Percentiles rank a stretch among this genome's conserved stretches.
phyloP scores from a whole-genome alignment of 1,139 yeast species.

The Yamadazyma buinensis region DNA sequence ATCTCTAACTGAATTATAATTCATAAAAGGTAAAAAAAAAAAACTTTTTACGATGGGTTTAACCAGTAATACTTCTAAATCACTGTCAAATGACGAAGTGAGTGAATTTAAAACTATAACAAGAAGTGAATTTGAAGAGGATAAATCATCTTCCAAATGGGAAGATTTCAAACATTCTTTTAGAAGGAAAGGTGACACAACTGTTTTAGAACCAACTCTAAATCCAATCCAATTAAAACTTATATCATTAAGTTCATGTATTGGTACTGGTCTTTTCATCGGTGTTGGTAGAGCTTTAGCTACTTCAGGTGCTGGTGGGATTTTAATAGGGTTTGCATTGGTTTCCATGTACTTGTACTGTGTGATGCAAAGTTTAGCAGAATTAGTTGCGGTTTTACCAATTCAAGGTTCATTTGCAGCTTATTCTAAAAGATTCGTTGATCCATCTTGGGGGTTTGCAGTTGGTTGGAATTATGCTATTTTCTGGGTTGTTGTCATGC shows the following conservation, averaged over 20 bases:
- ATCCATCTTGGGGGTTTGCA: conserved; percentile 73
- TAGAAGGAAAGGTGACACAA: conserved; percentile 22
- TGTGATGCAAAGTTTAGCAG: conserved; percentile 68
- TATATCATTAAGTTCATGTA: conserved; percentile 40
- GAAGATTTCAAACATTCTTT: conserved; percentile 30
- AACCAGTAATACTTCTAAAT: background rate
- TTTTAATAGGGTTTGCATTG: conserved; percentile 41
- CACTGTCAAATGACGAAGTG: background rate
- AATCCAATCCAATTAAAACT: conserved; percentile 34
- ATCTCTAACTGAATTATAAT: too few species aligned
- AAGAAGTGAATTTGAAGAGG: too few species aligned
- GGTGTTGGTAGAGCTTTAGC: conserved; percentile 36
- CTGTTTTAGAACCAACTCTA: conserved; percentile 23
- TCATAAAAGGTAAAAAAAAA: too few species aligned
- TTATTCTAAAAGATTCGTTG: conserved; percentile 61
- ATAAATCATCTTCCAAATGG: background rate
- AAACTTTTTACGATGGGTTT: too few species aligned
- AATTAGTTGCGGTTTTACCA: conserved; percentile 63
- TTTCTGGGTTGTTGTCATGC: conserved; percentile 67
- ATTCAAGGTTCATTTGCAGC: conserved; percentile 71
- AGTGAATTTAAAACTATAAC: background rate
- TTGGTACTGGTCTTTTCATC: conserved; percentile 35
- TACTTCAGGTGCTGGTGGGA: conserved; percentile 38
- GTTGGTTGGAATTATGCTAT: conserved; percentile 69
- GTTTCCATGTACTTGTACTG: conserved; percentile 50